Conservation (phyloP, 2,329 filamentous ascomycete species). For the Pseudocercospora crystallina region DNA sequence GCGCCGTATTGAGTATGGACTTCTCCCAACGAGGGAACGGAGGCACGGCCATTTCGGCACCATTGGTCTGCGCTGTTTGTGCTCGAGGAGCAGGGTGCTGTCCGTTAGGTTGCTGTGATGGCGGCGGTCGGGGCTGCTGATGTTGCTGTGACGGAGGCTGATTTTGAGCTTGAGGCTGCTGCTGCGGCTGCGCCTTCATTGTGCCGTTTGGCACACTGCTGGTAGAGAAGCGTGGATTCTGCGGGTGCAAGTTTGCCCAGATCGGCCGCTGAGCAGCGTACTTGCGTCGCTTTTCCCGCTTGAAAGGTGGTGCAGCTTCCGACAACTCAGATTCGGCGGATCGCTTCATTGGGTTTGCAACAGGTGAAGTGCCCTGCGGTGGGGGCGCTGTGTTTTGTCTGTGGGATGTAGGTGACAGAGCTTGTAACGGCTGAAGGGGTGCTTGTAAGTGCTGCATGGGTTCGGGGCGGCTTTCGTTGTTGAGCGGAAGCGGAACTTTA, state of each 20-base stretch:
- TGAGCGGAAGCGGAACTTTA: constrained; percentile 10
- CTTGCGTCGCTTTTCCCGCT: constrained; percentile 29
- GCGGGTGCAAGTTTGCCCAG: constrained; percentile 34
- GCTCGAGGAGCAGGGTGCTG: constrained; percentile 9
- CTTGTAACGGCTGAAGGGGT: no score
- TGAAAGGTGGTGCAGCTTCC: constrained; percentile 26
- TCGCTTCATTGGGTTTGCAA: constrained; percentile 6
- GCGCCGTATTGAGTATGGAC: constrained; percentile 28
- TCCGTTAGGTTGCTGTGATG: neutral
- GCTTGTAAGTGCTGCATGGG: constrained; percentile 24
- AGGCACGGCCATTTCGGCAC: neutral
- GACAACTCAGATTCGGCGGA: constrained; percentile 25
- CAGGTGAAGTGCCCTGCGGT: constrained; percentile 1
- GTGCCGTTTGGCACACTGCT: constrained; percentile 6
- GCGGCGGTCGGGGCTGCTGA: neutral
- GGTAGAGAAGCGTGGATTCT: constrained; percentile 27
- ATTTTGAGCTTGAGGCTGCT: neutral
- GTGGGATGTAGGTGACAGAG: no score
- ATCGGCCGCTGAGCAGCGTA: constrained; percentile 31
- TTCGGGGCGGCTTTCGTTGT: no score
- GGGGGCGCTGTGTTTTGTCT: no score
- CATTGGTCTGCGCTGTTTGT: constrained; percentile 4
- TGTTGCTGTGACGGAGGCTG: no score
- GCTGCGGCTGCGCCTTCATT: neutral
- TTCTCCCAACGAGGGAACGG: constrained; percentile 29